Conservation (phyloP, 176 grass and related monocot genomes). For the Musa schizocarpa region DNA sequence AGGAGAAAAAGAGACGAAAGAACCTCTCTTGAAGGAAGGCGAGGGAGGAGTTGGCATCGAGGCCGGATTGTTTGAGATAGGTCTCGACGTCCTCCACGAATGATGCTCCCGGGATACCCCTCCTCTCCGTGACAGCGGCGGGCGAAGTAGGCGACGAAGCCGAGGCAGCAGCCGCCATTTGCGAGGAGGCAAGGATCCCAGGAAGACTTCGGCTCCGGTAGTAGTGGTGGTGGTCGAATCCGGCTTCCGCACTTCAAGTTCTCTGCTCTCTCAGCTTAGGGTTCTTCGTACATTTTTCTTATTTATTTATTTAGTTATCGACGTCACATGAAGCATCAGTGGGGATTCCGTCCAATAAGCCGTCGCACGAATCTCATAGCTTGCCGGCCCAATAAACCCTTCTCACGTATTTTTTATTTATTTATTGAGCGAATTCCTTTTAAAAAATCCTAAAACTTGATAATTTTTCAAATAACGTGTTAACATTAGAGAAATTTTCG, state of each 20-base stretch:
- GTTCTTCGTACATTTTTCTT: not conserved
- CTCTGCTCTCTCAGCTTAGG: not conserved
- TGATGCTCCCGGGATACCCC: conserved; percentile 71
- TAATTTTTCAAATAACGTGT: too few relatives aligned
- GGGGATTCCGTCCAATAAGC: too few relatives aligned
- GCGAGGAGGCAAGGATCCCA: not conserved
- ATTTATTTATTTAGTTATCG: not conserved
- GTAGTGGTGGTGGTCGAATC: not conserved
- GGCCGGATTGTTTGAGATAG: conserved; percentile 64
- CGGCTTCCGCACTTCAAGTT: too few relatives aligned
- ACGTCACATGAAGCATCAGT: too few relatives aligned
- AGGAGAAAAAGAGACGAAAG: not conserved
- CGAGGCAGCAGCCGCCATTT: conserved; percentile 7
- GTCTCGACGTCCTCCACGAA: conserved; percentile 95
- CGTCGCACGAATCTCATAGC: too few relatives aligned
- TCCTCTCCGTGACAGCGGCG: conserved; percentile 38
- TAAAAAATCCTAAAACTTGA: too few relatives aligned
- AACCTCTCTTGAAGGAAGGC: conserved; percentile 91
- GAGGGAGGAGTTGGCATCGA: conserved; percentile 94
- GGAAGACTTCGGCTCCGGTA: not conserved
- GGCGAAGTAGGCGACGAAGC: conserved; percentile 13
- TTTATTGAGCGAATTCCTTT: too few relatives aligned
- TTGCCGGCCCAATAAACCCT: too few relatives aligned
- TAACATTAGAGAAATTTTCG: too few relatives aligned
- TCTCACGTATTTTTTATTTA: too few relatives aligned